These are phyloP conservation scores for Ophiocordyceps robertsii DNA, from an alignment of 2,329 filamentous ascomycete genomes.

Conservation along the genomic window DNA sequence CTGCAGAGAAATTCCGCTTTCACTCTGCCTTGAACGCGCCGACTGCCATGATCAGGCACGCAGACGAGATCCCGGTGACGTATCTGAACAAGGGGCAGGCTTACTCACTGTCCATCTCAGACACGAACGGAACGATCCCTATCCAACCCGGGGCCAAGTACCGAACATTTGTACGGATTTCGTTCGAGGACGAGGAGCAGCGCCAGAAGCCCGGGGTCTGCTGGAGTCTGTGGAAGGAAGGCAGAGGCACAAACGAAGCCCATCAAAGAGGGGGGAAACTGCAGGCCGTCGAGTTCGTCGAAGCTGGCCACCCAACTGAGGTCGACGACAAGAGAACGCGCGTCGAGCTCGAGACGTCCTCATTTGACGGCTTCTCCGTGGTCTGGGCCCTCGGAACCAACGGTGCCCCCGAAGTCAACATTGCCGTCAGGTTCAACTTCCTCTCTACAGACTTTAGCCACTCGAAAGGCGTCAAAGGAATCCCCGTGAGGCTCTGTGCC, in stretches of 20 bases:
- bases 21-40: conserved; percentile 84
- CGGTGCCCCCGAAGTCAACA: conserved; percentile 60
- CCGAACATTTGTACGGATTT: conserved; percentile 85
- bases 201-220: conserved; percentile 68
- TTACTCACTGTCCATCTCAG: conserved; percentile 74
- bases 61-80: conserved; percentile 88
- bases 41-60: conserved; percentile 87
- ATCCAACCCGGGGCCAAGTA: conserved; percentile 54
- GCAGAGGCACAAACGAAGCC: conserved; percentile 86
- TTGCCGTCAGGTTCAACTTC: conserved; percentile 95
- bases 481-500: conserved; percentile 81
- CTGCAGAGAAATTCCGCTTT: conserved; percentile 69
- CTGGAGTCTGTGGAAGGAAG: conserved; percentile 91
- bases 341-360: conserved; percentile 60
- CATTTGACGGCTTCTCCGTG: conserved; percentile 89
- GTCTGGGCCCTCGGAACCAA: conserved; percentile 68
- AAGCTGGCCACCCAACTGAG: conserved; percentile 43
- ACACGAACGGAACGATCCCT: conserved; percentile 53
- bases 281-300: conserved; percentile 90
- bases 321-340: conserved; percentile 53
- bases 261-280: conserved; percentile 86
- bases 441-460: conserved; percentile 97
- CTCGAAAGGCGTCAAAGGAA: conserved; percentile 96
- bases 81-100: conserved; percentile 97
- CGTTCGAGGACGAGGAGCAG: conserved; percentile 93